These are phyloP conservation scores for Coprinellus aureogranulatus DNA, from an alignment of 768 basidiomycete species.

Conservation along the genomic window DNA sequence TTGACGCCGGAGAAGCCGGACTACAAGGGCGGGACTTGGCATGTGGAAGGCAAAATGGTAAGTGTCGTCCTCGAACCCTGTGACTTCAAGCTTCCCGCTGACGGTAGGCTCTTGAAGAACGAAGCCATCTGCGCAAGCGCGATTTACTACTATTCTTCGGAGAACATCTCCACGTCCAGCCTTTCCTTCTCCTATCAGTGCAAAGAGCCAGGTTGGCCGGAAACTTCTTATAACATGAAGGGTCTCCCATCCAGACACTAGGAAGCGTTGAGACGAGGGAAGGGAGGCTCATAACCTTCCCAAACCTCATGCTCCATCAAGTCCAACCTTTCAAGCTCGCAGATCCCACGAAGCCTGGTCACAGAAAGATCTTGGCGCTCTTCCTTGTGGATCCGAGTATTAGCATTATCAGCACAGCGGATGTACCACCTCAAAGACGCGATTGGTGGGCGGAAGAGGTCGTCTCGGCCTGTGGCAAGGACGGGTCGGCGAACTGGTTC, in stretches of 20 bases:
- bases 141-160: conserved; percentile 26
- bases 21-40: conserved; percentile 18
- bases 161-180: conserved; percentile 29
- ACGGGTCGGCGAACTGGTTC: not conserved
- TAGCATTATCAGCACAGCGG: conserved; percentile 21
- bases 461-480: not conserved
- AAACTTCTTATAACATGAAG: conserved; percentile 14
- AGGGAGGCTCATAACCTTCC: conserved; percentile 32
- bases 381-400: conserved; percentile 35
- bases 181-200: too few species aligned
- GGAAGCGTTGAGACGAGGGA: conserved; percentile 27
- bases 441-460: conserved; percentile 24
- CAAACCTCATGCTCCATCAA: conserved; percentile 37
- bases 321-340: conserved; percentile 33
- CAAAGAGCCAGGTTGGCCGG: too few species aligned
- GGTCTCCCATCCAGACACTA: conserved; percentile 19
- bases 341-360: conserved; percentile 35
- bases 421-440: conserved; percentile 25
- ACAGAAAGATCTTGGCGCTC: conserved; percentile 39
- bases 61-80: not conserved
- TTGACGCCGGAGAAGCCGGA: conserved; percentile 18
- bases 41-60: conserved; percentile 18
- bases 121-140: conserved; percentile 26
- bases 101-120: conserved; percentile 21
- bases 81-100: not conserved